Base-by-base conservation (phyloP, 1,284 basidiomycete species). In the Boletus hoseneyae region DNA sequence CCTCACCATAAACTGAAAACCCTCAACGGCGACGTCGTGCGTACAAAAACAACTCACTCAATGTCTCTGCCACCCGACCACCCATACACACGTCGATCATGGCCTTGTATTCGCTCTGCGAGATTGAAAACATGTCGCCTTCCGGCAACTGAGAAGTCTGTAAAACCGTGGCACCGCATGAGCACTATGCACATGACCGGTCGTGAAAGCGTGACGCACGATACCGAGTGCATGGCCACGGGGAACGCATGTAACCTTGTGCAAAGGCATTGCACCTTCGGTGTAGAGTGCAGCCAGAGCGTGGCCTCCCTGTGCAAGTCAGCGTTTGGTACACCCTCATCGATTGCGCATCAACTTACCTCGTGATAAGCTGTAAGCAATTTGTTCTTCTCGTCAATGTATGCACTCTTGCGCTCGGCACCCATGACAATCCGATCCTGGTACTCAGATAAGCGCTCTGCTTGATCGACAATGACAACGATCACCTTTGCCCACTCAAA, bases 191-290 rank as follows among this genome's bases (percentile, higher is more conserved):
- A 29, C 16, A 37, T 27, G 3, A 7, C 4, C 29, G n/a, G 42
- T 36, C 12, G 21, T n/a, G 19, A 45, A 30, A 16, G 2, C 9
- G 38, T 38, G 33, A 78, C 85, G 59, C 70, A 90, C 89, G 60
- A 93, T 75, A 56, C 95, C 95, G 32, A 97, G 78, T 16, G 93
- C 88, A 62, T 93, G 91, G 29, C 94, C 94, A 60, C 95, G 87
- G 43, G 93, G 94, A 54, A 97, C 83, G 69, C 94, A 95, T 16
- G 94, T 97, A 23, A 96, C 94, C 74, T 95, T 97, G 70, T 97
- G 94, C 56, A 97, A 71, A 27, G 94, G 94, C 80, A 93, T 92
- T 25, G 93, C 92, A 48, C 93, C 94, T 52, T 90, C 82, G 0
- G 95, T 97, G 66, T 93, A 93, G 33, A 97, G 71, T 6, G 93